Base-by-base conservation (phyloP, 805 yeast species). In the Cyberlindnera maclurae region DNA sequence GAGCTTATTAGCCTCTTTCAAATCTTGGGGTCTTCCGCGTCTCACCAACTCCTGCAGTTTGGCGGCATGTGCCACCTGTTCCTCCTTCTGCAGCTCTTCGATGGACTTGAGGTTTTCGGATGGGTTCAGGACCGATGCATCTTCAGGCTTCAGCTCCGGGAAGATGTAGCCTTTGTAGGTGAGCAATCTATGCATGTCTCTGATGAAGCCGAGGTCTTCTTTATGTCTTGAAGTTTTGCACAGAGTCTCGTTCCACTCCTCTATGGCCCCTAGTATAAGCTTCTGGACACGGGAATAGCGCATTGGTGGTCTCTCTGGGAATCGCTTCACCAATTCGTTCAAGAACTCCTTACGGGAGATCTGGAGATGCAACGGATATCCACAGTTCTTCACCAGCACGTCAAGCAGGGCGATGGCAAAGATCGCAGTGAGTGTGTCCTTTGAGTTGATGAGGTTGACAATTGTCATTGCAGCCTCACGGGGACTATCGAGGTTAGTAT, bases 231-330 rank as follows among this genome's bases (percentile, higher is more conserved):
- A 79, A 38, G 93, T 87, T 53, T 80, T 79, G 62, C 97, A 90
- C 39, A 93, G 78, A 2, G 97, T 90, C 59, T 86, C 94, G 58
- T 85, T 79, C 99, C 99, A 93, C 61, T 93, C 97, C 62, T 90
- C 96, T 54, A 93, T 82, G 40, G 89, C 86, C 42, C 93, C 89
- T 54, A 93, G 70, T 46, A 90, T 78, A 51, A 88, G 70, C 57
- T 87, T 70, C 59, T 93, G 97, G 18, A 86, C 80, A 46, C 88
- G 73, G 15, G 90, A 70, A 62, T 84, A 87, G 29, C 89, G 75
- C 44, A 81, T 64, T 4, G 97, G 96, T 1, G 98, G 97, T 54
- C 86, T 77, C 57, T 89, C 97, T 2, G 97, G 97, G 64, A 93
- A 93, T 58, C 86, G 67, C 53, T 86, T 83, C 17, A 93, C 98